Base-by-base conservation (phyloP, 768 basidiomycete genomes). In the Leccinellum rugosiceps region DNA sequence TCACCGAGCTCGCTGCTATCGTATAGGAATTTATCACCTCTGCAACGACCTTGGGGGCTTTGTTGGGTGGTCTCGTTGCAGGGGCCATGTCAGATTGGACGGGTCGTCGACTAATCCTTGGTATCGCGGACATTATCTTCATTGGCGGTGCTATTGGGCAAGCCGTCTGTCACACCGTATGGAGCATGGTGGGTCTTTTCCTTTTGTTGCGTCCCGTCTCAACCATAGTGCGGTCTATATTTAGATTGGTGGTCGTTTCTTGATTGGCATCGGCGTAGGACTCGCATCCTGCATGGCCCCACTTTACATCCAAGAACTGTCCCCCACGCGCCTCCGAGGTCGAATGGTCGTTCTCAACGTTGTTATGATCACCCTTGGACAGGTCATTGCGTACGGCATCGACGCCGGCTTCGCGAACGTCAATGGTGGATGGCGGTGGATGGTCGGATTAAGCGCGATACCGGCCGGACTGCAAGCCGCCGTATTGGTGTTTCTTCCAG, bases 291-390 rank as follows among this genome's bases (percentile, higher is more conserved):
- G 90, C 61, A 81, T 90, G 52, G 87, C 90, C 0, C 89, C 90
- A 10, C 77, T 92, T 5, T 92, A 92, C 68, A 90, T 94, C 50
- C 89, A 91, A 67, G 91, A 93, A 70, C 79, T 92, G 21, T 84
- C 89, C 0, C 90, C 89, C 0, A 90, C 88, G 8, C 76, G 83
- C 8, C 77, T 87, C 26, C 78, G 90, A 5, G 91, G 90, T 5
- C 77, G 87, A 32, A 84, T 92, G 61, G 90, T 91, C 4, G 87
- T 89, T 11, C 75, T 92, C 53, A 92, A 92, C 68, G 88, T 91
- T 19, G 87, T 91, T 1, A 83, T 85, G 75, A 90, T 93, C 65
- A 94, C 91, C 0, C 76, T 86, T 6, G 88, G 88, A 3, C 91
- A 92, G 61, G 88, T 92, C 30, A 80, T 91, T 49, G 87, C 88